Base-by-base conservation (phyloP, 345 rosid genomes). In the Rhodamnia argentea region DNA sequence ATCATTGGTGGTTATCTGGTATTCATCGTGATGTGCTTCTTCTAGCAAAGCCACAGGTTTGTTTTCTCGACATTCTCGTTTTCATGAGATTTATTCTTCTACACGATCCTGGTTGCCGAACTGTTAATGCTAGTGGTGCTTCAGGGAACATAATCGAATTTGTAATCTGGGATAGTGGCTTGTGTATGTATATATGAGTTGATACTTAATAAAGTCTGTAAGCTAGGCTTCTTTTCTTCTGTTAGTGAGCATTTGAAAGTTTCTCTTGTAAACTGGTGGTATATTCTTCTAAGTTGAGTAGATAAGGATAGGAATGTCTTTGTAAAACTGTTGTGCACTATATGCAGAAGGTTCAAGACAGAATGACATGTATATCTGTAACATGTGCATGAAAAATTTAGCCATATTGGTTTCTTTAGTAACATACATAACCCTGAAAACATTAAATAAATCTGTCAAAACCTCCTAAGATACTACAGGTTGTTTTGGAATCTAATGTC, bases 1-100 rank as follows among this genome's bases (percentile, higher is more conserved):
- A 97, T 92, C 99, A 97, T 87, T 97, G 99, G 99, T 89, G 99
- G 99, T 90, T 97, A 88, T 97, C 99, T 82, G 99, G 98, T 82
- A 92, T 97, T 86, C 99, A 96, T 83, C 98, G 99, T 29, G 99
- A 97, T 50, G 99, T 97, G 91, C 98, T 94, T 88, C 95, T 97
- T 92, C 92, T 97, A 88, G 94, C 99, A 87, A 97, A 97, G 90
- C 99, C 99, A 85, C 94, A 94, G 98, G 99, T 97, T 86, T 86
- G 86, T 85, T 56, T 81, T 70, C 81, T 70, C 47, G 81, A 70
- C 47, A 22, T 70, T 18, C 47, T 37, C 26, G 20, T 70, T 70
- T 70, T 70, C 47, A 70, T 70, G 81, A 70, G 23, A 70, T 70
- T 64, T 37, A 44, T 70, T 29, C 42, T 62, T 32, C 76, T n/a